These are phyloP conservation scores for Phytophthora boehmeriae DNA, from an alignment of 352 stramenopile species.

Conservation along the genomic window DNA sequence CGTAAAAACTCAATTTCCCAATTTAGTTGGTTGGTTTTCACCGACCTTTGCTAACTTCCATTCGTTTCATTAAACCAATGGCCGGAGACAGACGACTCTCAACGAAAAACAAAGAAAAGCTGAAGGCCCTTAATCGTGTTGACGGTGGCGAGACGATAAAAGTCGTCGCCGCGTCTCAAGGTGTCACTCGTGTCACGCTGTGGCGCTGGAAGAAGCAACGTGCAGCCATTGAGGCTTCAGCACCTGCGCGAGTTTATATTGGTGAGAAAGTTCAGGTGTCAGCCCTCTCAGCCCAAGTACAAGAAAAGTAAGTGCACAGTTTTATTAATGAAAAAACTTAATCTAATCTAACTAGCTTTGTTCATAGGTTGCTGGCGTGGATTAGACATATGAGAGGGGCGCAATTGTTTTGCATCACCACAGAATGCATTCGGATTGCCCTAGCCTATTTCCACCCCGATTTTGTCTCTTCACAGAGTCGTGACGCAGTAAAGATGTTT, in stretches of 20 bases:
- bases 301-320: background rate
- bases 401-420: conserved; percentile 14
- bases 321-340: background rate
- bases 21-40: too few relatives aligned
- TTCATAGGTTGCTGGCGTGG: background rate
- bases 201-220: background rate
- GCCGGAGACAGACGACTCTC: too few relatives aligned
- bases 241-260: background rate
- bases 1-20: too few relatives aligned
- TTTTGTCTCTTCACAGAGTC: conserved; percentile 3
- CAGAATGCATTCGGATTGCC: conserved; percentile 9
- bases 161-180: background rate
- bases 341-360: background rate
- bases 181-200: background rate
- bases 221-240: background rate
- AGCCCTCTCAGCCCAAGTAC: background rate
- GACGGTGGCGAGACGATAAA: background rate
- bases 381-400: background rate
- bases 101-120: background rate
- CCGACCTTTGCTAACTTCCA: background rate
- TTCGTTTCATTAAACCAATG: too few relatives aligned
- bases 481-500: conserved; percentile 11
- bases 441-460: conserved; percentile 12
- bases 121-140: background rate
- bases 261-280: background rate